A percentile compares a stretch with the other conserved stretches of the same genome.
Conservation (phyloP, 2,329 filamentous ascomycete genomes). For the Diaporthe capsici region DNA sequence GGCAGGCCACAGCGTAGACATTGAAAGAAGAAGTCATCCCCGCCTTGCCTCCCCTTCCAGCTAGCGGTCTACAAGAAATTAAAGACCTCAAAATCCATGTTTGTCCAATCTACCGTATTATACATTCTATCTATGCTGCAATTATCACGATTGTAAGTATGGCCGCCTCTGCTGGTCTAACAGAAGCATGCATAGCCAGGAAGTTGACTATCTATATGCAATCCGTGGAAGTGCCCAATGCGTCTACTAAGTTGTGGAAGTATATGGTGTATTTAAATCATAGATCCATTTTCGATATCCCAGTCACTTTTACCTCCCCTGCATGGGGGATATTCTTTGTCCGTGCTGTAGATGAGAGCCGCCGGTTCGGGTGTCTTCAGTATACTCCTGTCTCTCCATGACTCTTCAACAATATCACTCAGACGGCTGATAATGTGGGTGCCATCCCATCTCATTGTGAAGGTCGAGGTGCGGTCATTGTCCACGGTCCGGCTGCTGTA, state of each 20-base stretch:
- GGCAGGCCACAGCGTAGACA: too few species aligned
- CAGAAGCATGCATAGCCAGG: neutral
- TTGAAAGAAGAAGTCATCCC: too few species aligned
- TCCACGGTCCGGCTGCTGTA: neutral
- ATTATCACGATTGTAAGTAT: neutral
- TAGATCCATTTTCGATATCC: slow-evolving; percentile 13
- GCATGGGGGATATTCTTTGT: neutral
- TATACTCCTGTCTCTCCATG: slow-evolving; percentile 12
- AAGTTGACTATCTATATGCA: neutral
- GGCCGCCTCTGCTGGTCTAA: neutral
- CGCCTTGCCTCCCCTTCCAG: too few species aligned
- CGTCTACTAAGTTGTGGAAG: neutral
- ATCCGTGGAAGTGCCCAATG: too few species aligned
- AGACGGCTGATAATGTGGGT: neutral
- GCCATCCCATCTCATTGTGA: neutral
- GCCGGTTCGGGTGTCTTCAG: neutral
- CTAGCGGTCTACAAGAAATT: too few species aligned
- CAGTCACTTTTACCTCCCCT: neutral
- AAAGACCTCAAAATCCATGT: too few species aligned
- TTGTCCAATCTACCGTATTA: neutral
- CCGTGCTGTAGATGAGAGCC: neutral
- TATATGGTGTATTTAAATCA: neutral
- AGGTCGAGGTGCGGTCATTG: neutral
- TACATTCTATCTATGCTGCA: neutral
- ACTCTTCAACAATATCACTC: slow-evolving; percentile 13